phyloP scores from a whole-genome alignment of 2,329 filamentous ascomycete genomes.

The Monosporascus sp. region DNA sequence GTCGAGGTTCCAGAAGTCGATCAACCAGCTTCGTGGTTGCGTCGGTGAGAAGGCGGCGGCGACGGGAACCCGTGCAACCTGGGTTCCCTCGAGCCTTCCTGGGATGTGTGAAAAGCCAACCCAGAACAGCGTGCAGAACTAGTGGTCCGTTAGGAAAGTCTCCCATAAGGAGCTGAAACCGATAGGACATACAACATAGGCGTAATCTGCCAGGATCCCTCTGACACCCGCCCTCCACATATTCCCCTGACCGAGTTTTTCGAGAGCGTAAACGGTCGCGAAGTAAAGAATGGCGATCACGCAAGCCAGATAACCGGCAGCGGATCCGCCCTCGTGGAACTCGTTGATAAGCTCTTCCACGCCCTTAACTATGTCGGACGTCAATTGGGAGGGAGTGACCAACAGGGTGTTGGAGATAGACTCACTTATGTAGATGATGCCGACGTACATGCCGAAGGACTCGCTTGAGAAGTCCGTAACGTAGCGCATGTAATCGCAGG shows the following conservation, averaged over 20 bases:
- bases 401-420: conserved; percentile 11
- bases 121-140: no score
- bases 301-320: conserved; percentile 40
- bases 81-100: conserved; percentile 35
- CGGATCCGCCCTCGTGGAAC: conserved; percentile 34
- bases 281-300: conserved; percentile 34
- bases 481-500: conserved; percentile 53
- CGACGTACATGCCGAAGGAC: conserved; percentile 49
- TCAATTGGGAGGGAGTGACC: conserved; percentile 19
- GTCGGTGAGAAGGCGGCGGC: conserved; percentile 43
- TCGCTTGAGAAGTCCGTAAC: conserved; percentile 52
- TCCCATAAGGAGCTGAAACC: neutral
- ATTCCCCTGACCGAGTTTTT: conserved; percentile 40
- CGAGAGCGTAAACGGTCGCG: conserved; percentile 42
- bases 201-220: conserved; percentile 45
- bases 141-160: neutral
- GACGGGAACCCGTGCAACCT: conserved; percentile 36
- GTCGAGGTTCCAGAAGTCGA: conserved; percentile 48
- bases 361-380: conserved; percentile 40
- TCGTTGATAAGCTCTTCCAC: conserved; percentile 49
- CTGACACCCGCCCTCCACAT: conserved; percentile 39
- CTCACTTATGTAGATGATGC: conserved; percentile 48
- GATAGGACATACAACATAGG: conserved; percentile 35
- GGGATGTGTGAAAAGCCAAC: conserved; percentile 28
- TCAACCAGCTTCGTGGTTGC: conserved; percentile 39